phyloP scores from a whole-genome alignment of 345 rosid genomes.

The Fremontodendron californicum region DNA sequence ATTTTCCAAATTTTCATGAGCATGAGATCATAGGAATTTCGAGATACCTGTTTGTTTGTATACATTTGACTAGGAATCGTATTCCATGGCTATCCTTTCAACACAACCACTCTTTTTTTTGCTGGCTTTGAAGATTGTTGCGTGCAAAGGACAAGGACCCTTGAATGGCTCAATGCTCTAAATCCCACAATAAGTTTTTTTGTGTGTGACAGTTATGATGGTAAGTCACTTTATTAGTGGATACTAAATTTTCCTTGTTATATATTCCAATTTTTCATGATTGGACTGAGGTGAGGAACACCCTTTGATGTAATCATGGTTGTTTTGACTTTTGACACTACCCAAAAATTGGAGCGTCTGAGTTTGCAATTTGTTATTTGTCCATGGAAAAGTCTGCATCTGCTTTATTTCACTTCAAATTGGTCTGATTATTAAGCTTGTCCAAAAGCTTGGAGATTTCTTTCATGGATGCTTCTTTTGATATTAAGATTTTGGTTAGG shows the following conservation, averaged over 20 bases:
- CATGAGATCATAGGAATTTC: background rate
- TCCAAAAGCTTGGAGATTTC: slow-evolving; percentile 14
- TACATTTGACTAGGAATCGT: slow-evolving; percentile 3
- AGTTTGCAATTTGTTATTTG: background rate
- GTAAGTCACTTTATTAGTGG: slow-evolving; percentile 31
- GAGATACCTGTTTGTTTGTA: slow-evolving; percentile 3
- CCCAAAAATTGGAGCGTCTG: background rate
- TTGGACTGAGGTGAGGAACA: slow-evolving; percentile 9
- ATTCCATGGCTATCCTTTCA: slow-evolving; percentile 7
- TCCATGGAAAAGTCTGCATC: background rate
- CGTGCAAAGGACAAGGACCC: slow-evolving; percentile 1
- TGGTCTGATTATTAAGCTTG: slow-evolving; percentile 1
- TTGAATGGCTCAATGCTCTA: slow-evolving; percentile 4
- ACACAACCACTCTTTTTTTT: background rate
- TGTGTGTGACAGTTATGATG: slow-evolving; percentile 21
- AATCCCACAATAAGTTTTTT: slow-evolving; percentile 12
- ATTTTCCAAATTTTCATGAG: background rate
- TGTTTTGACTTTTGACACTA: slow-evolving; percentile 13
- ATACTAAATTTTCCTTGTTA: slow-evolving; percentile 16
- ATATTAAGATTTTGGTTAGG: background rate
- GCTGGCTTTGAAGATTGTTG: slow-evolving; percentile 13
- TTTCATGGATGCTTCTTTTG: background rate
- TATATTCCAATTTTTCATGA: slow-evolving; percentile 21
- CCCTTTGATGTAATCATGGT: slow-evolving; percentile 14
- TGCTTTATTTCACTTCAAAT: slow-evolving; percentile 13